These are phyloP conservation scores for Hypericum perforatum DNA, from an alignment of 345 rosid species.

Conservation along the genomic window DNA sequence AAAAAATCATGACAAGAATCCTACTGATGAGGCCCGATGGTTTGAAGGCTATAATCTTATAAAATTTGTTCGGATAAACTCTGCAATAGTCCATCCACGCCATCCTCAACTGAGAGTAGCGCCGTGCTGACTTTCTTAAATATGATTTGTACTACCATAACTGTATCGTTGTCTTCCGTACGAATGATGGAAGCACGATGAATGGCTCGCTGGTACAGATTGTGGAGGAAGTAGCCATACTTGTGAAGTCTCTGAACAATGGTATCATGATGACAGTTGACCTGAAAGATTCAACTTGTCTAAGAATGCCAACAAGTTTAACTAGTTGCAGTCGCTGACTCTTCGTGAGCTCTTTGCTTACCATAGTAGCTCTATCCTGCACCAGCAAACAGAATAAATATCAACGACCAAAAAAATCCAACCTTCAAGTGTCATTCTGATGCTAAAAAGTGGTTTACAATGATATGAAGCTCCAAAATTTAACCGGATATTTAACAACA, in stretches of 20 bases:
- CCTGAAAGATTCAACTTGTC: conserved; percentile 37
- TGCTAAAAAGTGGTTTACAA: too few species aligned
- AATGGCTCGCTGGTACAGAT: conserved; percentile 32
- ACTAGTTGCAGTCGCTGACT: conserved; percentile 34
- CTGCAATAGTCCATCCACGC: conserved; percentile 36
- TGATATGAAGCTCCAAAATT: too few species aligned
- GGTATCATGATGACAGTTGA: conserved; percentile 31
- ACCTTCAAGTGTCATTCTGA: neutral
- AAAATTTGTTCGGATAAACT: conserved; percentile 33
- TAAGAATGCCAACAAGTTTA: conserved; percentile 41
- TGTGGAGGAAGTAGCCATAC: conserved; percentile 26
- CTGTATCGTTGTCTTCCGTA: conserved; percentile 32
- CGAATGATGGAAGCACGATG: conserved; percentile 16
- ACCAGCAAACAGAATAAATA: neutral
- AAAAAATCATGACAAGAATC: too few species aligned
- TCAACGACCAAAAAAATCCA: neutral
- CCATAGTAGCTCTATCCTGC: conserved; percentile 34
- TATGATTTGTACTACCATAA: conserved; percentile 32
- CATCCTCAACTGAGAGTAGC: conserved; percentile 39
- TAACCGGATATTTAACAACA: too few species aligned
- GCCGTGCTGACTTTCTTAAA: conserved; percentile 26
- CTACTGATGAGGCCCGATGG: too few species aligned
- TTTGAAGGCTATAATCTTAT: too few species aligned
- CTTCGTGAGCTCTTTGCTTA: conserved; percentile 31
- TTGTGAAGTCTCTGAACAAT: conserved; percentile 27